Base-by-base conservation (phyloP, 495 filamentous ascomycete genomes). In the Lepidopterella palustris region DNA sequence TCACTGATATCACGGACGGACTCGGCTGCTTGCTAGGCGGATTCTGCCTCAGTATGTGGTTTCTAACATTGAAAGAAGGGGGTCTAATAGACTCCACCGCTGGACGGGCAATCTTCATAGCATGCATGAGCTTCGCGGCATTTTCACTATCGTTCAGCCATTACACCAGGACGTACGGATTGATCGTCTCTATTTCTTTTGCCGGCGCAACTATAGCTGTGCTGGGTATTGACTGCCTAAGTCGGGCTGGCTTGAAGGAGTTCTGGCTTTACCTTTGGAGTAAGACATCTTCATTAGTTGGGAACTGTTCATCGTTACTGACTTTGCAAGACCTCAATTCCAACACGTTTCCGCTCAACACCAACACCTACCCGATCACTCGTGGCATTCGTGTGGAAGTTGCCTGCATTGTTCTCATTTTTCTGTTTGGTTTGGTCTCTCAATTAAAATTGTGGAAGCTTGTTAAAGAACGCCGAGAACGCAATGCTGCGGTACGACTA, bases 221-320 rank as follows among this genome's bases (percentile, higher is more conserved):
- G 5, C 71, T 97, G 5, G 92, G 92, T 5, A 88, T 97, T 54
- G 92, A 97, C 70, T 96, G 92, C 70, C 95, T 90, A 66, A 92
- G 86, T 65, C 78, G 85, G 51, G 92, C 91, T 11, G 92, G 92
- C 0, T 73, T 95, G 64, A 96, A 93, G 68, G 92, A 97, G 68
- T 97, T 97, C 59, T 97, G 92, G 92, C 79, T 90, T 9, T 97
- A 95, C 69, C 82, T 96, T 29, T 97, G 92, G 92, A 78, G 85
- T 87, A 72, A 74, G 82, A 65, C 35, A 57, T 18, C 18, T 26
- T 32, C 18, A 29, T 10, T 11, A 18, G 53, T 5, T 5, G 20
- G 5, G 47, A 50, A 21, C 11, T 35, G 42, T 47, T 2, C 4
- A 58, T 0, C 31, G 21, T 21, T 31, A 64, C 66, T 68, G 56